Evolutionary conservation across 2,329 filamentous ascomycete genomes (phyloP).

Genomic region (Microcera coccophila): DNA sequence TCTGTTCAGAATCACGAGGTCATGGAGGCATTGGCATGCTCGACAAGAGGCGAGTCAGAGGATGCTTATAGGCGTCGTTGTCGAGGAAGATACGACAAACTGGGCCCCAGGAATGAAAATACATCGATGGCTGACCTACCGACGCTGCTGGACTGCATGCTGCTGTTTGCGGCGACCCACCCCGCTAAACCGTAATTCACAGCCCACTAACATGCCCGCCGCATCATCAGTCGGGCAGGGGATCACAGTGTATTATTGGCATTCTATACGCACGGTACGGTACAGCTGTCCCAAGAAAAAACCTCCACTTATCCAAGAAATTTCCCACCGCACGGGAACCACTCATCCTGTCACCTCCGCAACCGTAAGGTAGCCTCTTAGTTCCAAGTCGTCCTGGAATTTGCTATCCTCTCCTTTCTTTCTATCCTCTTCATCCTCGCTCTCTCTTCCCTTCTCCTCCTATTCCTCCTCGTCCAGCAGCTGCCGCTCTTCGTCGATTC

Average conservation of each 20-base stretch:
- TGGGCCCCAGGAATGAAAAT: not conserved
- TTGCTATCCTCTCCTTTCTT: slow-evolving; percentile 12
- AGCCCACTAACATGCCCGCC: not conserved
- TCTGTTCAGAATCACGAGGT: not conserved
- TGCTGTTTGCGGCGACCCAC: not conserved
- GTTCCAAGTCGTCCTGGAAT: slow-evolving; percentile 26
- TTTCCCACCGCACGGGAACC: slow-evolving; percentile 23
- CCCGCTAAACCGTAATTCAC: not conserved
- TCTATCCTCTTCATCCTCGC: slow-evolving; percentile 15
- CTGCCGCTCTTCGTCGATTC: slow-evolving; percentile 16
- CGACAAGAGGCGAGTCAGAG: not conserved
- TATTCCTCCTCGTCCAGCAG: slow-evolving; percentile 7
- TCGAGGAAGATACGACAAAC: no score
- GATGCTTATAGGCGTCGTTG: not conserved
- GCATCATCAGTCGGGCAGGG: not conserved
- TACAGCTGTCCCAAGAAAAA: slow-evolving; percentile 15
- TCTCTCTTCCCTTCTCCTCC: slow-evolving; percentile 14
- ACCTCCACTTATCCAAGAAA: slow-evolving; percentile 22
- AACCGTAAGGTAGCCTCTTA: slow-evolving; percentile 18
- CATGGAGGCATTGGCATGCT: not conserved
- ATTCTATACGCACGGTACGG: slow-evolving; percentile 10
- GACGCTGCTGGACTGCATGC: not conserved
- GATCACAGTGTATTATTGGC: not conserved
- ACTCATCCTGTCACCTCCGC: slow-evolving; percentile 22
- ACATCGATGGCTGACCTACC: not conserved